Percentiles rank a stretch among this genome's conserved stretches.
These are phyloP conservation scores for Thyridium curvatum DNA, from an alignment of 2,329 filamentous ascomycete species.

Conservation along the genomic window DNA sequence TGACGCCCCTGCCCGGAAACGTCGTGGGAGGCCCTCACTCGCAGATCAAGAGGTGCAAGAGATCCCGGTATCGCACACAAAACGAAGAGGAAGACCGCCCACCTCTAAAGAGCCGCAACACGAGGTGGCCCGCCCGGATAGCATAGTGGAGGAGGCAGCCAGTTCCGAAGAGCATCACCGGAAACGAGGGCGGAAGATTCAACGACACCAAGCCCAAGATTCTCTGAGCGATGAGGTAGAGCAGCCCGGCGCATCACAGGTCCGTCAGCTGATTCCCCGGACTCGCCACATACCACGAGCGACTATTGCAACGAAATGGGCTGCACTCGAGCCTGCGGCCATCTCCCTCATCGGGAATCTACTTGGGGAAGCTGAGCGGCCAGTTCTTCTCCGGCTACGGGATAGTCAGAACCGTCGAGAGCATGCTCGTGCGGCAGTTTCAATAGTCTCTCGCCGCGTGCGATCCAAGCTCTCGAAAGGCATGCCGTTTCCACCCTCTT, in stretches of 20 bases:
- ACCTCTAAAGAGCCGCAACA: too few relatives aligned
- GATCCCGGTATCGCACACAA: too few relatives aligned
- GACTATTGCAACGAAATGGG: slow-evolving; percentile 65
- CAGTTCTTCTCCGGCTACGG: slow-evolving; percentile 53
- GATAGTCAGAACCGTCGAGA: slow-evolving; percentile 39
- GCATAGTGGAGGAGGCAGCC: background rate
- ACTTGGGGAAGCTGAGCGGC: slow-evolving; percentile 52
- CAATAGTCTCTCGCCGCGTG: slow-evolving; percentile 48
- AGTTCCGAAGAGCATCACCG: background rate
- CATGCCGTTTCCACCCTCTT: slow-evolving; percentile 59
- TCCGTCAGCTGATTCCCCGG: slow-evolving; percentile 44
- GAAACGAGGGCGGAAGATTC: background rate
- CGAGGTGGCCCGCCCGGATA: too few relatives aligned
- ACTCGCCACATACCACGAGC: slow-evolving; percentile 52
- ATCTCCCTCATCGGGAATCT: slow-evolving; percentile 49
- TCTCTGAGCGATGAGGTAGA: background rate
- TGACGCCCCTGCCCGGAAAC: slow-evolving; percentile 3
- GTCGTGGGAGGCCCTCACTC: slow-evolving; percentile 10
- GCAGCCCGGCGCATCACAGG: slow-evolving; percentile 22
- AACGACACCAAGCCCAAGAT: background rate
- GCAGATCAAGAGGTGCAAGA: slow-evolving; percentile 1
- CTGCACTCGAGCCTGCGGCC: slow-evolving; percentile 46
- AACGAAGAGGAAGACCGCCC: too few relatives aligned
- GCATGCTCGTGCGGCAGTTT: slow-evolving; percentile 50
- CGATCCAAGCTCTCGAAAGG: slow-evolving; percentile 51